phyloP scores from a whole-genome alignment of 805 yeast genomes.

The Starmerella powellii region DNA sequence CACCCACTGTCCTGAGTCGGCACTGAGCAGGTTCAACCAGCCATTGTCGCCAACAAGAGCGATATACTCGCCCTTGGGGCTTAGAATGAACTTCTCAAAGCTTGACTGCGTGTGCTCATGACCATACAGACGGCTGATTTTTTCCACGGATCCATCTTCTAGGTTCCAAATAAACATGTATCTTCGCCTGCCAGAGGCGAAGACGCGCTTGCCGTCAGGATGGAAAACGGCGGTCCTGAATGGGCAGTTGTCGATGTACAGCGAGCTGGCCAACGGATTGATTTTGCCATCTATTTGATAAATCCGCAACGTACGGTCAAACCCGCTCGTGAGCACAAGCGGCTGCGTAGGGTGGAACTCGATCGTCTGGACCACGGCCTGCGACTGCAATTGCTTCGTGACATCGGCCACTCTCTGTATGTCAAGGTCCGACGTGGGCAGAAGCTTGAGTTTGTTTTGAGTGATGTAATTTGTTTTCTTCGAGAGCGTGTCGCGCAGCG shows the following conservation, averaged over 20 bases:
- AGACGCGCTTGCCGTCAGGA: slow-evolving; percentile 42
- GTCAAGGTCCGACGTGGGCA: slow-evolving; percentile 60
- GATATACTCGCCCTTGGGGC: slow-evolving; percentile 58
- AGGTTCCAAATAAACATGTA: slow-evolving; percentile 90
- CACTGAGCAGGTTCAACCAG: slow-evolving; percentile 73
- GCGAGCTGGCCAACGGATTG: slow-evolving; percentile 69
- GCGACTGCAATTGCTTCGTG: slow-evolving; percentile 53
- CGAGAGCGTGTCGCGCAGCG: slow-evolving; percentile 27
- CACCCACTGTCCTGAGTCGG: slow-evolving; percentile 73
- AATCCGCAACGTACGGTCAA: slow-evolving; percentile 73
- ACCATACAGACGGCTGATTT: slow-evolving; percentile 81
- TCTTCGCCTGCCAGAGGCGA: slow-evolving; percentile 82
- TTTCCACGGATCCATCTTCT: slow-evolving; percentile 60
- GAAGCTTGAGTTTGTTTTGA: slow-evolving; percentile 34
- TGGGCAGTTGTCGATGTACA: slow-evolving; percentile 65
- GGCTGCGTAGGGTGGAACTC: slow-evolving; percentile 81
- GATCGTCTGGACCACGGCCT: slow-evolving; percentile 72
- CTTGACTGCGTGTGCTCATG: slow-evolving; percentile 72
- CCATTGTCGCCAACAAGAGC: slow-evolving; percentile 79
- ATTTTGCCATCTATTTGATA: slow-evolving; percentile 82
- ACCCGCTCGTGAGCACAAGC: slow-evolving; percentile 78
- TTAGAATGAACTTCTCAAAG: slow-evolving; percentile 66
- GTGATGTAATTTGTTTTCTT: slow-evolving; percentile 25
- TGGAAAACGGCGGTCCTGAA: slow-evolving; percentile 64
- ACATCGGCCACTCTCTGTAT: slow-evolving; percentile 82